Conservation (phyloP, 208 protist species). For the Leishmania tarentolae region DNA sequence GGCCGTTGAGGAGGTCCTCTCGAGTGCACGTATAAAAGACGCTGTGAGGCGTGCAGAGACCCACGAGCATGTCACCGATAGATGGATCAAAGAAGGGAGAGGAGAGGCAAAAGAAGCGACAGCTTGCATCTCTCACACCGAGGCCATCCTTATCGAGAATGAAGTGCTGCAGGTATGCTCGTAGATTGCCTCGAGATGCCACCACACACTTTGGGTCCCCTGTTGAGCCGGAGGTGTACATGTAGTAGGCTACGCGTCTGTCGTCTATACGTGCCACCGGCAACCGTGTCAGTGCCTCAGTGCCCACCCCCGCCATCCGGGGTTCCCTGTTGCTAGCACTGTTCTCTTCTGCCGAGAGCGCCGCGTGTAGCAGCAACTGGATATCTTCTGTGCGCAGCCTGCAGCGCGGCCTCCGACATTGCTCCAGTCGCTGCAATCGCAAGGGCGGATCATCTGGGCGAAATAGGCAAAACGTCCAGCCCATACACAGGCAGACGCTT, state of each 20-base stretch:
- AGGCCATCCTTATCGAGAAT: constrained; percentile 31
- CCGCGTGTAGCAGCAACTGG: constrained; percentile 18
- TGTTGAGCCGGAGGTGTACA: constrained; percentile 69
- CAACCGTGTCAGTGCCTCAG: background rate
- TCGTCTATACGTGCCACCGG: constrained; percentile 11
- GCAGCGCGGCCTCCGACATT: constrained; percentile 21
- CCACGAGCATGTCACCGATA: constrained; percentile 51
- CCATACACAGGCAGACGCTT: constrained; percentile 46
- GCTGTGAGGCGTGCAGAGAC: constrained; percentile 34
- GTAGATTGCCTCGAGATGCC: constrained; percentile 43
- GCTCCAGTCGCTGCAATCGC: constrained; percentile 28
- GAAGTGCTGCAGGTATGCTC: constrained; percentile 47
- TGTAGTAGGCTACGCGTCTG: constrained; percentile 48
- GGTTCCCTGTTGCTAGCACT: background rate
- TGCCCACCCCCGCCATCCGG: background rate
- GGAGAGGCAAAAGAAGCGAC: constrained; percentile 46
- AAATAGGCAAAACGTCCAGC: constrained; percentile 44
- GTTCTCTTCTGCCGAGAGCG: background rate
- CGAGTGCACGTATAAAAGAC: constrained; percentile 31
- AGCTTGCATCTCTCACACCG: background rate
- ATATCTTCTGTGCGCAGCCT: constrained; percentile 28
- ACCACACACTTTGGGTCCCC: constrained; percentile 60
- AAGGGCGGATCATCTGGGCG: constrained; percentile 45
- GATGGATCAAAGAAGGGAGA: constrained; percentile 68
- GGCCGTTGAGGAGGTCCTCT: constrained; percentile 28